phyloP scores from a whole-genome alignment of 2,329 filamentous ascomycete species.

The Colletotrichum euphorbiae region DNA sequence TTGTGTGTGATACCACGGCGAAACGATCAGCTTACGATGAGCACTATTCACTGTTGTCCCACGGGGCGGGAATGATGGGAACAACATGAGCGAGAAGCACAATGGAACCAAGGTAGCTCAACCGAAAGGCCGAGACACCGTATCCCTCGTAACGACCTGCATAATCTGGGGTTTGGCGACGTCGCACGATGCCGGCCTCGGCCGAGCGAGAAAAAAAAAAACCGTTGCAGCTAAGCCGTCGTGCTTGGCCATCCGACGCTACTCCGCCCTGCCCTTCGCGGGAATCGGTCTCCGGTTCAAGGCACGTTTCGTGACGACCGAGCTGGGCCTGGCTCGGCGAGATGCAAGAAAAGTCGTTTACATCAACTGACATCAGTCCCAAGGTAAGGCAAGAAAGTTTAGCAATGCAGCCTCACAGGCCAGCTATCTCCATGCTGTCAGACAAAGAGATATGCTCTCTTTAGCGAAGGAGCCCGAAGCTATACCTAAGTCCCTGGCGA shows the following conservation, averaged over 20 bases:
- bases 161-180: not conserved
- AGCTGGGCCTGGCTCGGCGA: too few species aligned
- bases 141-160: not conserved
- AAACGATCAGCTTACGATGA: too few species aligned
- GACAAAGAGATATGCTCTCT: not conserved
- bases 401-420: conserved; percentile 3
- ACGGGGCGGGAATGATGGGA: too few species aligned
- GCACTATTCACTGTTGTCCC: too few species aligned
- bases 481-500: not conserved
- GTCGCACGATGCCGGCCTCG: conserved; percentile 37
- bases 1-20: too few species aligned
- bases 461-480: not conserved
- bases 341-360: conserved; percentile 1
- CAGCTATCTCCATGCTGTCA: not conserved
- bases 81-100: too few species aligned
- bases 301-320: too few species aligned
- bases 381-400: not conserved
- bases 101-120: conserved; percentile 2
- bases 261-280: conserved; percentile 4
- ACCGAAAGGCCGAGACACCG: not conserved
- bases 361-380: conserved; percentile 9
- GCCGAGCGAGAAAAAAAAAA: conserved; percentile 17
- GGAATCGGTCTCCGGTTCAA: not conserved
- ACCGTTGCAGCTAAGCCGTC: conserved; percentile 16
- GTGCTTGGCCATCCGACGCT: conserved; percentile 13